phyloP scores from a whole-genome alignment of 78 protist species.

The Dictyostelium purpureum region DNA sequence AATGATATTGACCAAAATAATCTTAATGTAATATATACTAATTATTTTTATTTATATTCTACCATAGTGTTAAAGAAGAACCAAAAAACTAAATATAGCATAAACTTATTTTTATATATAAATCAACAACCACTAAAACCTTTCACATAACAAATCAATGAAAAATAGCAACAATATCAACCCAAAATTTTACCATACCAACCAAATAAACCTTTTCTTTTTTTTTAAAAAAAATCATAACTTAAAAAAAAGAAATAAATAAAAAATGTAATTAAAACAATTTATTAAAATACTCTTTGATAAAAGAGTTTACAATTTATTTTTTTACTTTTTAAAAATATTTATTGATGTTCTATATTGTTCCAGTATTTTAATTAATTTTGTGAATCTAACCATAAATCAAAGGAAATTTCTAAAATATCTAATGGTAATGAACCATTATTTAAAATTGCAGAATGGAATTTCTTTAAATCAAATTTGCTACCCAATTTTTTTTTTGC shows the following conservation, averaged over 20 bases:
- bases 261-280: background rate
- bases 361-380: background rate
- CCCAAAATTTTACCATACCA: no score
- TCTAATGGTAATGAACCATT: constrained; percentile 66
- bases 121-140: no score
- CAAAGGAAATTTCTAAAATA: constrained; percentile 32
- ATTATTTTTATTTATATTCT: no score
- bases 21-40: no score
- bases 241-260: background rate
- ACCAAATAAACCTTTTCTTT: no score
- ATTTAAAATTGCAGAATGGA: constrained; percentile 28
- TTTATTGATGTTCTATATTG: background rate
- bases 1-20: no score
- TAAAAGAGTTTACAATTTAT: no score
- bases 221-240: no score
- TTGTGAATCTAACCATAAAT: constrained; percentile 31
- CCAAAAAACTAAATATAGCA: background rate
- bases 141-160: no score
- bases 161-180: no score
- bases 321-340: background rate
- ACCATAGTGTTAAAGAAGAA: background rate
- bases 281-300: background rate
- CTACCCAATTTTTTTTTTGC: constrained; percentile 8
- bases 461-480: constrained; percentile 31
- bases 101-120: background rate